Conservation (phyloP, 805 yeast genomes). For the Pichia exigua region DNA sequence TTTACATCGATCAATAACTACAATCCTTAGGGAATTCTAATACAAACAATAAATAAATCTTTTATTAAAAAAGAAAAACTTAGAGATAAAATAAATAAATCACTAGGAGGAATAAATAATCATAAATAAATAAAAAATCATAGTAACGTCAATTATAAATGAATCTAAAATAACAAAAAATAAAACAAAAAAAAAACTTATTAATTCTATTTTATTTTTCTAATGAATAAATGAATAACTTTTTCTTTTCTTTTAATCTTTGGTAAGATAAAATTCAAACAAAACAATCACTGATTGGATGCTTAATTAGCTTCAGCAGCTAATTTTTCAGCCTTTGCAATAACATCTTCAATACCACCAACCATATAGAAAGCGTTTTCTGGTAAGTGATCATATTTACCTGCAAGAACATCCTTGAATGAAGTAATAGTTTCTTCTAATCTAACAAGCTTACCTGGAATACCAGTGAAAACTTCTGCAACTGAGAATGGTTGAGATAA, state of each 20-base stretch:
- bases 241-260: background rate
- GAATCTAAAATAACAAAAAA: background rate
- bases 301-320: slow-evolving; percentile 81
- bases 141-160: slow-evolving; percentile 9
- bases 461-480: slow-evolving; percentile 99
- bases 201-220: background rate
- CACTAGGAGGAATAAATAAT: slow-evolving; percentile 13
- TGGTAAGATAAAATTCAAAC: slow-evolving; percentile 1
- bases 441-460: slow-evolving; percentile 95
- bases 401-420: slow-evolving; percentile 94
- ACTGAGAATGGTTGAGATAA: slow-evolving; percentile 99
- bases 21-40: background rate
- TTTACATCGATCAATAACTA: background rate
- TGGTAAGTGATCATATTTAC: slow-evolving; percentile 98
- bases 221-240: background rate
- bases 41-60: slow-evolving; percentile 12
- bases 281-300: slow-evolving; percentile 10
- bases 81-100: slow-evolving; percentile 8
- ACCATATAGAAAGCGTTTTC: slow-evolving; percentile 99
- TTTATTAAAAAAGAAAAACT: slow-evolving; percentile 9
- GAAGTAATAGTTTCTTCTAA: slow-evolving; percentile 90
- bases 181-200: background rate
- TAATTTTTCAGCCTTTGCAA: slow-evolving; percentile 98
- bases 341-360: slow-evolving; percentile 98
- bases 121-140: slow-evolving; percentile 11